phyloP scores from a whole-genome alignment of 805 yeast species.

The Wickerhamomyces bovis region DNA sequence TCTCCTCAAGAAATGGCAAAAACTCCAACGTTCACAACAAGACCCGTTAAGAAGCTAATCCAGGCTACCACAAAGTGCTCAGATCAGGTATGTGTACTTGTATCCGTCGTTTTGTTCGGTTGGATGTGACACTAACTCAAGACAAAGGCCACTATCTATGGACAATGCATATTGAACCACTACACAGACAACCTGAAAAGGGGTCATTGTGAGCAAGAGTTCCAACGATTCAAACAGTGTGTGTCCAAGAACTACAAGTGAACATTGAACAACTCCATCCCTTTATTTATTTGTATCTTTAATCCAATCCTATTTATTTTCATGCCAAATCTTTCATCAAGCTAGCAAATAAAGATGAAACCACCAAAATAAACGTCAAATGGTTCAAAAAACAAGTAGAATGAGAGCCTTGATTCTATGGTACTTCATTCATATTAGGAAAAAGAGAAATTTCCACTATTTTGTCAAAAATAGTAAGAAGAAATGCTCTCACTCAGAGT shows the following conservation, averaged over 20 bases:
- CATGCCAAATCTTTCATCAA: background rate
- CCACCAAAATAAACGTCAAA: too few relatives aligned
- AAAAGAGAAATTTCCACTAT: too few relatives aligned
- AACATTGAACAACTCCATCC: background rate
- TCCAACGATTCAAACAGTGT: constrained; percentile 43
- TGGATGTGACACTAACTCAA: background rate
- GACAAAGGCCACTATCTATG: constrained; percentile 40
- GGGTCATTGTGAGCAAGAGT: constrained; percentile 49
- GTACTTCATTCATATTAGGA: too few relatives aligned
- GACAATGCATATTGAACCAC: constrained; percentile 45
- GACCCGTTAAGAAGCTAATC: constrained; percentile 40
- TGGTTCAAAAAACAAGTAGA: too few relatives aligned
- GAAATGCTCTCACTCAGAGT: constrained; percentile 60
- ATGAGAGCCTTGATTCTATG: too few relatives aligned
- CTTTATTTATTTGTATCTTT: background rate
- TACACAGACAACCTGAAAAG: constrained; percentile 42
- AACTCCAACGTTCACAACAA: constrained; percentile 13
- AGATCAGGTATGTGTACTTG: constrained; percentile 9
- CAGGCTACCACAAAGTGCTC: constrained; percentile 36
- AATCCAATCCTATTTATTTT: background rate
- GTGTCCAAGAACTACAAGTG: constrained; percentile 27
- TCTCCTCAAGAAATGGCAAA: constrained; percentile 6
- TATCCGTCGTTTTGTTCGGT: background rate
- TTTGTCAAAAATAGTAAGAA: constrained; percentile 11
- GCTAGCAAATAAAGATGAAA: too few relatives aligned